Evolutionary conservation across 2,329 filamentous ascomycete genomes (phyloP).

Genomic region (Penicillium psychrosexuale): DNA sequence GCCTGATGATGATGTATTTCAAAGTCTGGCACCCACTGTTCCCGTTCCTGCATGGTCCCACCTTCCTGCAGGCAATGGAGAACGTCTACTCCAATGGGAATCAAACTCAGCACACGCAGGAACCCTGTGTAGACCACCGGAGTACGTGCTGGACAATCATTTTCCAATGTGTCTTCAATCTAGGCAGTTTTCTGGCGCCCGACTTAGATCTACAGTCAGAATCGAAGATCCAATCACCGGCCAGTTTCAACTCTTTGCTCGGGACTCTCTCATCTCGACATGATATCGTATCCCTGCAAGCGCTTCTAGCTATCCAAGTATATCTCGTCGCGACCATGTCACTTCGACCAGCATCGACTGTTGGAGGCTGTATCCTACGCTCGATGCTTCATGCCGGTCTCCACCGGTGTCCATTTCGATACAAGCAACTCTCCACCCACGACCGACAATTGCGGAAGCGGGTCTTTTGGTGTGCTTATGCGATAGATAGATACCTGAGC

Average conservation of each 20-base stretch:
- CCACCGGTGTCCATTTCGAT: constrained; percentile 53
- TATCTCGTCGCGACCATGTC: constrained; percentile 51
- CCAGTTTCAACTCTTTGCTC: constrained; percentile 40
- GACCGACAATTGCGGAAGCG: constrained; percentile 42
- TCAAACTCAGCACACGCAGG: background rate
- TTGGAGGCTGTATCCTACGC: constrained; percentile 48
- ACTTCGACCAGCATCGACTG: constrained; percentile 48
- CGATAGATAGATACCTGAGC: constrained; percentile 43
- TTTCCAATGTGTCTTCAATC: constrained; percentile 53
- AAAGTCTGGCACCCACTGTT: constrained; percentile 53
- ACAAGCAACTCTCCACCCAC: constrained; percentile 44
- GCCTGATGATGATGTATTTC: constrained; percentile 51
- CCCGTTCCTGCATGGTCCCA: constrained; percentile 52
- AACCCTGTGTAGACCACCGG: constrained; percentile 16
- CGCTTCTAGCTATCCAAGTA: constrained; percentile 49
- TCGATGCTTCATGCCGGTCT: constrained; percentile 51
- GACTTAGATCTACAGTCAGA: constrained; percentile 33
- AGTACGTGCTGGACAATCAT: constrained; percentile 37
- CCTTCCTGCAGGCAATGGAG: constrained; percentile 48
- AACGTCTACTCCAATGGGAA: constrained; percentile 36
- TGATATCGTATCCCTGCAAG: constrained; percentile 49
- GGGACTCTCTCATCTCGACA: constrained; percentile 40
- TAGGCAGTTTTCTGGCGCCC: constrained; percentile 40
- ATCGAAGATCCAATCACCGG: constrained; percentile 39
- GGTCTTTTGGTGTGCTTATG: constrained; percentile 45